Evolutionary conservation across 2,329 filamentous ascomycete genomes (phyloP).

Genomic region (Aspergillus eucalypticola): DNA sequence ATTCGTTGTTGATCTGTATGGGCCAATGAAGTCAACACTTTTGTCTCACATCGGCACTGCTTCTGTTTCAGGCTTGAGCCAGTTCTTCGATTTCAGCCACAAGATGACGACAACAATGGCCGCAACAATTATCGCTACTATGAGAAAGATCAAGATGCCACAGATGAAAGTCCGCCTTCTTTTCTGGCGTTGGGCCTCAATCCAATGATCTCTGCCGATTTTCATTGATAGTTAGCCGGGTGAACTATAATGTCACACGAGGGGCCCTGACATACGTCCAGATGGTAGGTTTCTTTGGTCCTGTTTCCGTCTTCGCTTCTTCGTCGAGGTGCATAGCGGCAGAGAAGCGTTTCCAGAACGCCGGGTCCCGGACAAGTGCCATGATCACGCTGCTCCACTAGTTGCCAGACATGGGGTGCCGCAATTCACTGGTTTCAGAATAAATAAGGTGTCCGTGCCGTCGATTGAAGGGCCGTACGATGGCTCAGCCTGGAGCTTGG

Average conservation of each 20-base stretch:
- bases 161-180: conserved; percentile 50
- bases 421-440: background rate
- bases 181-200: conserved; percentile 53
- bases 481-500: background rate
- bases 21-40: background rate
- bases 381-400: conserved; percentile 29
- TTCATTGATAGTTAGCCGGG: no score
- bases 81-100: conserved; percentile 42
- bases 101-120: conserved; percentile 50
- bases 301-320: conserved; percentile 34
- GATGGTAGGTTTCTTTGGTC: conserved; percentile 20
- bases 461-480: background rate
- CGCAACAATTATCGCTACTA: conserved; percentile 41
- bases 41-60: background rate
- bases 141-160: conserved; percentile 36
- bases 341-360: conserved; percentile 63
- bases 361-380: conserved; percentile 57
- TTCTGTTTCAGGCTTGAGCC: conserved; percentile 24
- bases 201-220: conserved; percentile 53
- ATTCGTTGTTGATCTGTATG: background rate
- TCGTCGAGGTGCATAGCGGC: conserved; percentile 59
- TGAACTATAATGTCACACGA: background rate
- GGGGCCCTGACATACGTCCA: conserved; percentile 24
- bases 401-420: background rate
- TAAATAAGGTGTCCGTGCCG: background rate